Evolutionary conservation across 306 rosid species (phyloP).

Genomic region (Senna siamea): DNA sequence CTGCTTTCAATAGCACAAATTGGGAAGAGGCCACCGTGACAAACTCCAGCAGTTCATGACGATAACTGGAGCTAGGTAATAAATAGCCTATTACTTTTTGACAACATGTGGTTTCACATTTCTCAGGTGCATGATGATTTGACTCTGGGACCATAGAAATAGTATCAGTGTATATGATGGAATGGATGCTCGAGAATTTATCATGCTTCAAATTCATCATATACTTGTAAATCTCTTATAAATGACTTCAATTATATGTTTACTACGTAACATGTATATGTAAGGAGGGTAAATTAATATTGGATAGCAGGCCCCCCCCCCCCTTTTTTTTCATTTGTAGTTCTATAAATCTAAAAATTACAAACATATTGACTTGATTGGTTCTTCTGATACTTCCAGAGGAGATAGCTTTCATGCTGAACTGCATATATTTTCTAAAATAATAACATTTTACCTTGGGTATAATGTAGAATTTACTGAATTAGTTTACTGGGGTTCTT

Average conservation of each 20-base stretch:
- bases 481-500: conserved; percentile 4
- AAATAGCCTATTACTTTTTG: conserved; percentile 19
- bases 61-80: conserved; percentile 92
- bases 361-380: conserved; percentile 25
- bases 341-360: conserved; percentile 3
- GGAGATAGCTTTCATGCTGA: background rate
- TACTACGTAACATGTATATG: background rate
- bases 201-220: background rate
- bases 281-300: background rate
- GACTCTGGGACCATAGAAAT: background rate
- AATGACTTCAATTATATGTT: background rate
- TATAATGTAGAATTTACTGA: background rate
- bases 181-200: background rate
- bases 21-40: conserved; percentile 94
- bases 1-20: conserved; percentile 70
- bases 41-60: conserved; percentile 93
- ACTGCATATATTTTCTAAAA: background rate
- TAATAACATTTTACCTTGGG: background rate
- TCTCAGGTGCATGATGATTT: conserved; percentile 1
- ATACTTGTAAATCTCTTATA: conserved; percentile 8
- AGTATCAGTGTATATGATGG: background rate
- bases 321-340: background rate
- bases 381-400: background rate
- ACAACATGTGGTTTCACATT: conserved; percentile 1
- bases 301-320: conserved; percentile 10